Percentiles rank a stretch among this genome's conserved stretches.
Evolutionary conservation across 495 filamentous ascomycete genomes (phyloP).

Genomic region (Neurospora tetrasperma): DNA sequence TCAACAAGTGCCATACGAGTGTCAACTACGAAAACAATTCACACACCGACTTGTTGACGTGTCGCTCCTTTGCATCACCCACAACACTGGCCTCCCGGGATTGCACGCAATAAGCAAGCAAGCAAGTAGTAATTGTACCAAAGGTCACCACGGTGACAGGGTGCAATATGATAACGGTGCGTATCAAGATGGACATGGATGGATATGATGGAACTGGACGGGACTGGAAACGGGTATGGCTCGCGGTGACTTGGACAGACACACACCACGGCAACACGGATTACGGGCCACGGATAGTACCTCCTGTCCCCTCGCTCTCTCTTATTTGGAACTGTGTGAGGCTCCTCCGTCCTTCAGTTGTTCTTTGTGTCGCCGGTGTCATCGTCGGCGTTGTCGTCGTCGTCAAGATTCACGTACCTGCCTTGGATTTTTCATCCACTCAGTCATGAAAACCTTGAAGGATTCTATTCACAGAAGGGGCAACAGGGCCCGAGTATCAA

Average conservation of each 20-base stretch:
- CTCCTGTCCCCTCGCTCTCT: background rate
- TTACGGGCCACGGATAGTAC: background rate
- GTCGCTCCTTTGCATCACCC: slow-evolving; percentile 18
- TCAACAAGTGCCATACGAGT: background rate
- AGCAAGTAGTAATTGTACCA: background rate
- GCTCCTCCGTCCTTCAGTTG: background rate
- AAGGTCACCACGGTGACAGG: background rate
- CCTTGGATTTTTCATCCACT: background rate
- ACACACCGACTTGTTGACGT: slow-evolving; percentile 28
- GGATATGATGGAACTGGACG: background rate
- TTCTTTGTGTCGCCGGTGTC: background rate
- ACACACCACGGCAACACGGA: background rate
- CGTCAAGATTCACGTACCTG: background rate
- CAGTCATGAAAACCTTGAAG: background rate
- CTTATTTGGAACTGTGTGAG: background rate
- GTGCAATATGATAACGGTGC: background rate
- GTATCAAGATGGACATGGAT: background rate
- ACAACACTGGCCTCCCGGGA: background rate
- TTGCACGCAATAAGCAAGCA: background rate
- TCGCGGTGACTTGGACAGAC: background rate
- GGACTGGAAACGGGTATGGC: background rate
- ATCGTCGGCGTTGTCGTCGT: background rate
- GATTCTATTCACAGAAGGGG: background rate
- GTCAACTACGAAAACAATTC: background rate
- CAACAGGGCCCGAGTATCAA: background rate